Evolutionary conservation across 176 grass and related monocot genomes (phyloP), one percentile per base, ranked within the genome.

Genomic region (Aegilops tauschii): DNA sequence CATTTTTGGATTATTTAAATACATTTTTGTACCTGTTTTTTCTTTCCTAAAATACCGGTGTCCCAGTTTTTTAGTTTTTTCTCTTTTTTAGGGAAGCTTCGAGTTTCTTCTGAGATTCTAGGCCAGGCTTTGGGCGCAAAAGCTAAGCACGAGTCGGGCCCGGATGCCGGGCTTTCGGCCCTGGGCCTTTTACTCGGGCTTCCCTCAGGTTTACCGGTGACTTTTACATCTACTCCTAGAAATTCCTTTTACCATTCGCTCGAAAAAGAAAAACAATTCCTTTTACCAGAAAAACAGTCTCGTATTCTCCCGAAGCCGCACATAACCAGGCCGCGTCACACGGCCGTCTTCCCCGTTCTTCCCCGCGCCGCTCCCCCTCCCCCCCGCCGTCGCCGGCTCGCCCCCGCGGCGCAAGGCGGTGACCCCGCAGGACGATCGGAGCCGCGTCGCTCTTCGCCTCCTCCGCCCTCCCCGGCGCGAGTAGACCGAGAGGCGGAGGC

Each of bases 401-500:
- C 16, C 35, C 16, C 77, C 1, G 16, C 61, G 17, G 61, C 12
- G 28, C 45, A 49, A 74, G 80, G 76, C 30, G 85, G 61, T 3
- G 69, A 18, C n/a, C 69, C 17, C 3, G 34, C 68, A 52, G 6
- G 27, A 61, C 28, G 49, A 88, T 91, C 77, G 68, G 82, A 69
- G 68, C 29, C 12, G 17, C 49, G 13, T 44, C n/a, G 5, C 40
- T 76, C 36, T 18, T 23, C 49, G 61, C 10, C 49, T 29, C 52
- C 32, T 45, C 58, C 40, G 4, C 47, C 31, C 30, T 73, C 44
- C 80, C 61, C 10, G 18, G 28, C 47, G 9, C 85, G 76, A 80
- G 61, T 70, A 56, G n/a, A 76, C 71, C 74, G 18, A 76, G 61
- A 35, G 21, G 77, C 81, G 86, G 89, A 54, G 78, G 82, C 73